Conservation (phyloP, 148 eudicot genomes). For the Nyssa sinensis region DNA sequence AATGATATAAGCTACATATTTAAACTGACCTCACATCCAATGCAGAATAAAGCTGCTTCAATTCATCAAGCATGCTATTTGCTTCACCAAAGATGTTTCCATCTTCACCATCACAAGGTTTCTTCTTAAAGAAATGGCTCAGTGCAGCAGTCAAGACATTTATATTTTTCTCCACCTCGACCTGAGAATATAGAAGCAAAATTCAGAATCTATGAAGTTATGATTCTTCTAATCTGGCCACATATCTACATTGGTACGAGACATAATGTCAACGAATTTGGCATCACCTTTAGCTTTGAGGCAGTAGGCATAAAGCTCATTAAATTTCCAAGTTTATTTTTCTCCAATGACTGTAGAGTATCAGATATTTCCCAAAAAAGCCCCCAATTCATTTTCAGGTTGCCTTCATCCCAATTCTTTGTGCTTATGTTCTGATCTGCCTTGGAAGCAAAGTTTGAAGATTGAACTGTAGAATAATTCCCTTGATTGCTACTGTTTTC, state of each 20-base stretch:
- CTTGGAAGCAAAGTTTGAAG: constrained; percentile 7
- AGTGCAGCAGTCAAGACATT: neutral
- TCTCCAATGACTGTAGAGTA: constrained; percentile 1
- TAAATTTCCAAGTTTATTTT: neutral
- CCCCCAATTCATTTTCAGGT: neutral
- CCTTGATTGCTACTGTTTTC: constrained; percentile 1
- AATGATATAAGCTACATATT: neutral
- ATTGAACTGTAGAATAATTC: neutral
- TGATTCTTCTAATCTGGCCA: neutral
- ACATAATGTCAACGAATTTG: neutral
- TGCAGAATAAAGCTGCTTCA: constrained; percentile 20
- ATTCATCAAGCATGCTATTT: constrained; percentile 18
- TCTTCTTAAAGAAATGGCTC: neutral
- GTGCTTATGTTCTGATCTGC: neutral
- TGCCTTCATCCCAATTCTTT: neutral
- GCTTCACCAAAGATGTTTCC: constrained; percentile 8
- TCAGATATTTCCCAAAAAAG: constrained; percentile 14
- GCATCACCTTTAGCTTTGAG: constrained; percentile 22
- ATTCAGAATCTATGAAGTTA: neutral
- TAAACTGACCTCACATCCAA: constrained; percentile 18
- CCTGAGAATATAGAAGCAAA: constrained; percentile 7
- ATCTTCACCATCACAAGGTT: constrained; percentile 7
- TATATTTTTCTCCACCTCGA: constrained; percentile 14
- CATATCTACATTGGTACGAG: neutral
- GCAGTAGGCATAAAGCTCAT: neutral